These are phyloP conservation scores for Bonnemaisonia californica DNA, from an alignment of 31 red algal species.

Conservation along the genomic window DNA sequence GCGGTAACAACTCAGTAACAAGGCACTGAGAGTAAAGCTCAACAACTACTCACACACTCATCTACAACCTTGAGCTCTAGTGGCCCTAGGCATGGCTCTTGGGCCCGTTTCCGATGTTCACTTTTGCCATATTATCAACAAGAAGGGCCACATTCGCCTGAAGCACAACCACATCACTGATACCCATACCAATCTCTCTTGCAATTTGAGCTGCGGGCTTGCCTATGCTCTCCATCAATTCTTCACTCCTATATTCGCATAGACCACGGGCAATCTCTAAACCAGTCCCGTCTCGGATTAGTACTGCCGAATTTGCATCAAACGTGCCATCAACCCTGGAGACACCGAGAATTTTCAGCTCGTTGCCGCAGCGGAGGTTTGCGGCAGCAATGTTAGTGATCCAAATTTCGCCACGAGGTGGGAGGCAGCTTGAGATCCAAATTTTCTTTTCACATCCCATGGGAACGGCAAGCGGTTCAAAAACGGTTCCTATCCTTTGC, in stretches of 20 bases:
- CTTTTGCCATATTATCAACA: too few relatives aligned
- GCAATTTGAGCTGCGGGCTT: conserved; percentile 49
- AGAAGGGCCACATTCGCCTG: conserved; percentile 60
- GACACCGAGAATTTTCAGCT: conserved; percentile 62
- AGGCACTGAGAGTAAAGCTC: too few relatives aligned
- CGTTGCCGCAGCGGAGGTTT: conserved; percentile 47
- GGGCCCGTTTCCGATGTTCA: too few relatives aligned
- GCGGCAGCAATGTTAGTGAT: conserved; percentile 54
- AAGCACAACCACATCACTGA: conserved; percentile 41
- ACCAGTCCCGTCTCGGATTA: conserved; percentile 39
- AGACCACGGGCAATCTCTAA: conserved; percentile 81
- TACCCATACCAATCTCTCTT: conserved; percentile 26
- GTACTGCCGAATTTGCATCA: conserved; percentile 65
- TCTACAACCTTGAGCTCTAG: too few relatives aligned
- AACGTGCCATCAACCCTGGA: conserved; percentile 61
- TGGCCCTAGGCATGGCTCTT: too few relatives aligned
- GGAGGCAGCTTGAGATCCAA: conserved; percentile 89
- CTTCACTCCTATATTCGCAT: conserved; percentile 68
- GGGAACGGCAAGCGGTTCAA: conserved; percentile 59
- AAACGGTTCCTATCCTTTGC: conserved; percentile 70
- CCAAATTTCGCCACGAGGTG: conserved; percentile 70
- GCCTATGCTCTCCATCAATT: conserved; percentile 63
- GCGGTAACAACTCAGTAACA: too few relatives aligned
- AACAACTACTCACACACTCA: too few relatives aligned
- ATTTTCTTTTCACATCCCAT: conserved; percentile 67